Evolutionary conservation across 2,329 filamentous ascomycete genomes (phyloP).

Genomic region (Trichothecium roseum): DNA sequence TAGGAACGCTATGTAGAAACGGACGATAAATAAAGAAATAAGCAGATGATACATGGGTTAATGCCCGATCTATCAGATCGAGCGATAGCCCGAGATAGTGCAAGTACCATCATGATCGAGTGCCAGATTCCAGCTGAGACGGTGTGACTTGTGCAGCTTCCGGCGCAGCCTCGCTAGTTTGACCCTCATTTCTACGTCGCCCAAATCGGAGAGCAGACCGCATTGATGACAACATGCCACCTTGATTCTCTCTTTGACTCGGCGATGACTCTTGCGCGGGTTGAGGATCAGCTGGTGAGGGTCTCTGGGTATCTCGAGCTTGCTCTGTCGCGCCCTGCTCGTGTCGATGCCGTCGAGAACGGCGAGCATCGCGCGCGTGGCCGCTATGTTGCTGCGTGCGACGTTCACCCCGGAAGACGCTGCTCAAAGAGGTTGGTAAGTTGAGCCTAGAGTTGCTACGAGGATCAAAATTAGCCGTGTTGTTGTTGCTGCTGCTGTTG

Average conservation of each 20-base stretch:
- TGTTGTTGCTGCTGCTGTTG: slow-evolving; percentile 2
- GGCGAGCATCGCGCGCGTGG: background rate
- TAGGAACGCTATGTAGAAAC: background rate
- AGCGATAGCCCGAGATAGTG: too few relatives aligned
- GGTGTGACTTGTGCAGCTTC: slow-evolving; percentile 24
- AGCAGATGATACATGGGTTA: too few relatives aligned
- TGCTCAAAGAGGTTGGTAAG: slow-evolving; percentile 25
- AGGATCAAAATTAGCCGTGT: slow-evolving; percentile 17
- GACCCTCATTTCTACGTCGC: slow-evolving; percentile 1
- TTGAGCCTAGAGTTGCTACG: slow-evolving; percentile 35
- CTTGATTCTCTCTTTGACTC: slow-evolving; percentile 7
- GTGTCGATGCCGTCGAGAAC: slow-evolving; percentile 1
- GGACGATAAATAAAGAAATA: too few relatives aligned
- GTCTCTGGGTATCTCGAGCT: slow-evolving; percentile 1
- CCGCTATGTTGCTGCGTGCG: background rate
- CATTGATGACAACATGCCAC: slow-evolving; percentile 18
- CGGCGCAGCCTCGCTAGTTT: slow-evolving; percentile 1
- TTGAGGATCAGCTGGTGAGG: background rate
- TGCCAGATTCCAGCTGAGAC: slow-evolving; percentile 35
- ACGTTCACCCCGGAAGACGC: slow-evolving; percentile 17
- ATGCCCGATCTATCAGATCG: too few relatives aligned
- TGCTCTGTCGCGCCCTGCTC: background rate
- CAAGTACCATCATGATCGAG: slow-evolving; percentile 15
- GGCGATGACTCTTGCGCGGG: too few relatives aligned
- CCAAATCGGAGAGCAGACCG: slow-evolving; percentile 21